Evolutionary conservation across 192 early-diverging fungal species (phyloP), one percentile per base, ranked within the genome.

Genomic region (Obelidium mucronatum): DNA sequence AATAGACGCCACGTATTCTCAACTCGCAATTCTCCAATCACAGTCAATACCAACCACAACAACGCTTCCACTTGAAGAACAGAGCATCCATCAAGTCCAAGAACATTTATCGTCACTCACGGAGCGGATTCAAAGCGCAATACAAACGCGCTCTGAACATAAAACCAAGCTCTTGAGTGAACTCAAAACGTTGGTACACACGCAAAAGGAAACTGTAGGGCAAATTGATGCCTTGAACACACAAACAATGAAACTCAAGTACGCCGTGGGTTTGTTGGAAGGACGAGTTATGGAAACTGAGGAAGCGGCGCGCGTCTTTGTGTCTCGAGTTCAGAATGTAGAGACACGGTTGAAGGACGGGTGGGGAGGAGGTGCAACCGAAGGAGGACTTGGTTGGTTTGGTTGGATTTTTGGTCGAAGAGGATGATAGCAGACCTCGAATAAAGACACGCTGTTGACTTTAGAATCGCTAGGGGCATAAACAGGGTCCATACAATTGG

Each of bases 201-300:
- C 19, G 26, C 70, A 72, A 40, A 8, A 58, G n/a, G 34, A 37
- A 31, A 55, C 70, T 2, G 26, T 35, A 2, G 54, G 6, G 17
- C n/a, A 15, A 37, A 59, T 72, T n/a, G 70, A 72, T 58, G 34
- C 51, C 13, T 35, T 72, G 11, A 13, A 22, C 13, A 59, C 35
- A 19, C 52, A 40, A 52, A 72, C 30, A 19, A 13, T 58, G 70
- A 72, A 72, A 39, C 15, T 72, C 2, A 72, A 72, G 36, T 72
- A 72, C 53, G 70, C 70, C 3, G 56, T 72, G 35, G 70, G 53
- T 22, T 59, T 72, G 39, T 36, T 72, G 30, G 70, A 72, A n/a
- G 70, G 53, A 35, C 15, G 70, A 33, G 55, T 72, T 22, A n/a
- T 31, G 17, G 70, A 72, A 30, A 59, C 37, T 11, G 70, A 72